Percentiles rank a stretch among this genome's conserved stretches.
Evolutionary conservation across 768 basidiomycete genomes (phyloP).

Genomic region (Pisolithus microcarpus): DNA sequence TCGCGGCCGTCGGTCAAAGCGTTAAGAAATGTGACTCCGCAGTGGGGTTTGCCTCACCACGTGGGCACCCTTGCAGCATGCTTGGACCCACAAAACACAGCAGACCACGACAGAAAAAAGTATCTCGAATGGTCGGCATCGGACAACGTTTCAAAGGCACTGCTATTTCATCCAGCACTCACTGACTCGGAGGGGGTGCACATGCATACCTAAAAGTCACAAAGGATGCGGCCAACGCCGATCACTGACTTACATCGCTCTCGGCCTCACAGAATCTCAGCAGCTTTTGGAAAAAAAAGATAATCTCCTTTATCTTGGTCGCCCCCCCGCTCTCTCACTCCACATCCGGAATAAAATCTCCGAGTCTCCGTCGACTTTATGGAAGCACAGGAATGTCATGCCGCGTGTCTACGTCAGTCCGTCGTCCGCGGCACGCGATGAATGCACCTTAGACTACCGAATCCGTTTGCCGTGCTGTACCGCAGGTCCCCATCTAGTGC

Average conservation of each 20-base stretch:
- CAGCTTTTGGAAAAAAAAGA: not conserved
- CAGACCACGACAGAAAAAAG: not conserved
- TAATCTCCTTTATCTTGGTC: not conserved
- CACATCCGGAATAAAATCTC: not conserved
- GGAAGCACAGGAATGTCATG: not conserved
- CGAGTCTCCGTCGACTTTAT: not conserved
- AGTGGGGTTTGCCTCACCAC: conserved; percentile 12
- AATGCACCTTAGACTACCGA: conserved; percentile 47
- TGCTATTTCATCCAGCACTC: too few relatives aligned
- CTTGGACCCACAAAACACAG: not conserved
- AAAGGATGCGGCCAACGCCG: not conserved
- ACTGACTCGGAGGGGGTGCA: too few relatives aligned
- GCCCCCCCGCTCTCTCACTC: not conserved
- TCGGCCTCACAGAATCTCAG: not conserved
- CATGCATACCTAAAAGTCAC: not conserved
- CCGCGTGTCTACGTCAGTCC: not conserved
- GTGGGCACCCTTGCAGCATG: conserved; percentile 2
- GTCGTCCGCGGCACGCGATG: too few relatives aligned
- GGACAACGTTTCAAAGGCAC: too few relatives aligned
- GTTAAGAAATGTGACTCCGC: conserved; percentile 23
- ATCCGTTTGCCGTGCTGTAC: conserved; percentile 71
- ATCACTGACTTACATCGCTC: not conserved
- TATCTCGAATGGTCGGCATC: not conserved
- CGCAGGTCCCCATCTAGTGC: conserved; percentile 59
- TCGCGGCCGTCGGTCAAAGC: conserved; percentile 2